Percentiles rank a stretch among this genome's conserved stretches.
These are phyloP conservation scores for Crucihimalaya himalaica DNA, from an alignment of 345 rosid species.

Conservation along the genomic window DNA sequence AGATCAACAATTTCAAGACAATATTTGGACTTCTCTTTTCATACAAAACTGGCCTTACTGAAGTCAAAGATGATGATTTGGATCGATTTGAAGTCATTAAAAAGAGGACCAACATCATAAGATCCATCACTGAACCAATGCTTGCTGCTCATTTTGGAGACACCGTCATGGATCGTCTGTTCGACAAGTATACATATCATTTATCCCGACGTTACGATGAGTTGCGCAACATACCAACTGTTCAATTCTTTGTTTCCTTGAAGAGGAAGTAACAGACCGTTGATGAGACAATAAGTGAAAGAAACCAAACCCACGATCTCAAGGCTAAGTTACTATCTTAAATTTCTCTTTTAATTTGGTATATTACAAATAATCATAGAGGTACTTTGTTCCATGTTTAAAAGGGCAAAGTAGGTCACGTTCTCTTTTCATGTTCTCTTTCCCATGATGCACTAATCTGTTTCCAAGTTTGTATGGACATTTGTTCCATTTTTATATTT, in stretches of 20 bases:
- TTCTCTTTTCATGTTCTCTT: no score
- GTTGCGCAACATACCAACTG: background rate
- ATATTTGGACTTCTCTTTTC: conserved; percentile 11
- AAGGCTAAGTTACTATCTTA: no score
- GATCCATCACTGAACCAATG: conserved; percentile 1
- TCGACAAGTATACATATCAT: background rate
- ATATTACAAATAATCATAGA: no score
- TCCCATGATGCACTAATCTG: no score
- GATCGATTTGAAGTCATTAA: background rate
- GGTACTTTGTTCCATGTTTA: no score
- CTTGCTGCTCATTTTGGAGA: conserved; percentile 9
- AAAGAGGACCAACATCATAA: background rate
- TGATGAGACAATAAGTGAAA: no score
- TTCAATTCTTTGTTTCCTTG: background rate
- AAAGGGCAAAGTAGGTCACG: no score
- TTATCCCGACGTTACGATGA: background rate
- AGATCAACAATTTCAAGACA: no score
- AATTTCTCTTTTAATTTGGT: no score
- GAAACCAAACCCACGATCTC: no score
- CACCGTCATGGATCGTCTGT: background rate
- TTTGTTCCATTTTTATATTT: no score
- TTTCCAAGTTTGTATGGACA: no score
- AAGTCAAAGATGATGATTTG: conserved; percentile 4
- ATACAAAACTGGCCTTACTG: conserved; percentile 5
- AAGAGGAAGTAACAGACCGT: background rate